Conservation (phyloP, 2,329 filamentous ascomycete genomes). For the Trichoderma koningiopsis region DNA sequence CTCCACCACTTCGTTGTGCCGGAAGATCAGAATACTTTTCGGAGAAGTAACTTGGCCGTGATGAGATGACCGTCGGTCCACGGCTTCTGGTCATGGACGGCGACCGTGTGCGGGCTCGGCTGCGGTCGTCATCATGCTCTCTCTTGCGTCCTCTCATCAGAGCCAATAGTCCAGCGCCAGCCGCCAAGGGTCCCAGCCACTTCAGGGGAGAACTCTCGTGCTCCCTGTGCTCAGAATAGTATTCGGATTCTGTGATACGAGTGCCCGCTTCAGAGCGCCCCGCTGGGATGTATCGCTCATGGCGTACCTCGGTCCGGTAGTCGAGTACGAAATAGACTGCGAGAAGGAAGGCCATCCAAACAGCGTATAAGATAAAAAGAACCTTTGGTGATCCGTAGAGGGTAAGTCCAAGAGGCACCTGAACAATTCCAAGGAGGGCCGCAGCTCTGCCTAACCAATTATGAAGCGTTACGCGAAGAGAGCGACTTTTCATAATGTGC, state of each 20-base stretch:
- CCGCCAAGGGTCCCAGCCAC: conserved; percentile 57
- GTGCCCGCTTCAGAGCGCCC: conserved; percentile 56
- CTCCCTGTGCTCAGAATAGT: conserved; percentile 41
- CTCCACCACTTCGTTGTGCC: conserved; percentile 45
- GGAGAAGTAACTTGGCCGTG: conserved; percentile 60
- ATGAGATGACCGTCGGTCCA: conserved; percentile 54
- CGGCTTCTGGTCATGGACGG: conserved; percentile 42
- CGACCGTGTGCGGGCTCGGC: conserved; percentile 46
- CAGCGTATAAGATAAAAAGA: conserved; percentile 81
- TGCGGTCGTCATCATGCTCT: conserved; percentile 43
- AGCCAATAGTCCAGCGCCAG: conserved; percentile 54
- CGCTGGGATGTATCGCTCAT: conserved; percentile 58
- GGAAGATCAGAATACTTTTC: conserved; percentile 64
- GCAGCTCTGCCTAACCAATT: conserved; percentile 82
- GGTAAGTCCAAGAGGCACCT: conserved; percentile 85
- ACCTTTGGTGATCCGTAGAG: conserved; percentile 87
- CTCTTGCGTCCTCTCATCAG: conserved; percentile 50
- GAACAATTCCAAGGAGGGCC: conserved; percentile 78
- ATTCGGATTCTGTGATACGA: conserved; percentile 45
- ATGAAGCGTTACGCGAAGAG: conserved; percentile 68
- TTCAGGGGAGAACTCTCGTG: conserved; percentile 38
- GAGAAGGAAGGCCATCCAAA: conserved; percentile 75
- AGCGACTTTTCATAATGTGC: conserved; percentile 52
- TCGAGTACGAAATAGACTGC: conserved; percentile 78
- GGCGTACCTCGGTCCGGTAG: conserved; percentile 63